phyloP scores from a whole-genome alignment of 305 asterid species.

The Fraxinus albicans region DNA sequence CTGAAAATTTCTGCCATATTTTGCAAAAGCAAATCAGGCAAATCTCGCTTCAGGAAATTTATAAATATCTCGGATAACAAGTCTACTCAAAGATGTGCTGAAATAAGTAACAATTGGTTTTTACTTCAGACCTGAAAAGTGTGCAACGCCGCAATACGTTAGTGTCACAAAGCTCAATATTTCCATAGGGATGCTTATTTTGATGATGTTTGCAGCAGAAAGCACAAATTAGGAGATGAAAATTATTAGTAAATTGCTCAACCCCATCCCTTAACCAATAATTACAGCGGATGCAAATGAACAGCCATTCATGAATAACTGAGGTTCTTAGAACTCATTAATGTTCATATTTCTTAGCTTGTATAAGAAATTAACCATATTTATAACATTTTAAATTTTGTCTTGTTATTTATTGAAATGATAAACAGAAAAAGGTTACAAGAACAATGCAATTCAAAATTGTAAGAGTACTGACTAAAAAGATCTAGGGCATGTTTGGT shows the following conservation, averaged over 20 bases:
- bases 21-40: slow-evolving; percentile 18
- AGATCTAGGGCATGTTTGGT: neutral
- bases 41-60: slow-evolving; percentile 27
- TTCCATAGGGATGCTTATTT: slow-evolving; percentile 26
- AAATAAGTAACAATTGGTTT: slow-evolving; percentile 4
- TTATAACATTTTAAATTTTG: neutral
- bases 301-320: neutral
- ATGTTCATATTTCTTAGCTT: neutral
- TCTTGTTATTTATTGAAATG: no score
- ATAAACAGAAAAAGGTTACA: neutral
- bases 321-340: neutral
- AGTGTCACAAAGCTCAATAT: slow-evolving; percentile 36
- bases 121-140: slow-evolving; percentile 44
- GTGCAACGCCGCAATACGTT: slow-evolving; percentile 25
- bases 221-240: neutral
- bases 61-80: slow-evolving; percentile 19
- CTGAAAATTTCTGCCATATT: slow-evolving; percentile 65
- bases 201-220: slow-evolving; percentile 43
- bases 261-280: neutral
- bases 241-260: neutral
- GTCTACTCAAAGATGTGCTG: slow-evolving; percentile 12
- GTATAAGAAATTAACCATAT: neutral
- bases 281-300: neutral
- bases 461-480: neutral
- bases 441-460: neutral